Evolutionary conservation across 2,329 filamentous ascomycete species (phyloP), one percentile per base, ranked within the genome.

Genomic region (Ceratocystiopsis sp.): DNA sequence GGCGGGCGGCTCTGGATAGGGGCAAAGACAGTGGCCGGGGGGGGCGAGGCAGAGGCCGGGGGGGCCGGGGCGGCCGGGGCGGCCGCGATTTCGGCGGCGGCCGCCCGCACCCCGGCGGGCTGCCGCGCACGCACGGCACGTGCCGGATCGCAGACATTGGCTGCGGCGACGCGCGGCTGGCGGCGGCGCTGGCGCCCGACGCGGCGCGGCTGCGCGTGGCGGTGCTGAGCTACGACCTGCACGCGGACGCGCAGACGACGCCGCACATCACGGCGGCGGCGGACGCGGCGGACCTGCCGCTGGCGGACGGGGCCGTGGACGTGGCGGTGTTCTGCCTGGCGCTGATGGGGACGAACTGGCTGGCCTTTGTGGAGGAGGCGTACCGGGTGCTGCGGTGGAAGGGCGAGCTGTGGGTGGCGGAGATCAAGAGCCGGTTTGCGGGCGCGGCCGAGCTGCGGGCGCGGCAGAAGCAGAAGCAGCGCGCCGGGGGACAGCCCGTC

Each of bases 301-400:
- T 94, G 0, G 66, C 67, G 6, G 78, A 87, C 51, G 79, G 76
- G 38, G 77, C 73, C 48, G 78, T 86, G 48, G 86, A 98, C 59
- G 71, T 98, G 6, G 84, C 84, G 40, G 79, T 98, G 52, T 96
- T 96, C 67, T 98, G 91, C 60, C 72, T 98, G 32, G 91, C 89
- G 41, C 74, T 98, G 46, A 98, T 98, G 91, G 91, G 91, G 56
- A 98, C 91, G 44, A 98, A 98, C 64, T 98, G 91, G 89, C 73
- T 93, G 42, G 79, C 85, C 53, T 96, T 98, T 59, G 74, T 98
- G 54, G 91, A 96, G 62, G 91, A 98, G 64, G 89, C 89, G 14
- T 93, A 85, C 66, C 79, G 91, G 43, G 71, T 96, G 42, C 71
- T 98, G 48, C 80, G 85, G 56, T 87, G 86, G 73, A 89, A 91